A percentile compares a stretch with the other conserved stretches of the same genome.
phyloP scores from a whole-genome alignment of 176 grass and related monocot genomes.

The Carex myosuroides region DNA sequence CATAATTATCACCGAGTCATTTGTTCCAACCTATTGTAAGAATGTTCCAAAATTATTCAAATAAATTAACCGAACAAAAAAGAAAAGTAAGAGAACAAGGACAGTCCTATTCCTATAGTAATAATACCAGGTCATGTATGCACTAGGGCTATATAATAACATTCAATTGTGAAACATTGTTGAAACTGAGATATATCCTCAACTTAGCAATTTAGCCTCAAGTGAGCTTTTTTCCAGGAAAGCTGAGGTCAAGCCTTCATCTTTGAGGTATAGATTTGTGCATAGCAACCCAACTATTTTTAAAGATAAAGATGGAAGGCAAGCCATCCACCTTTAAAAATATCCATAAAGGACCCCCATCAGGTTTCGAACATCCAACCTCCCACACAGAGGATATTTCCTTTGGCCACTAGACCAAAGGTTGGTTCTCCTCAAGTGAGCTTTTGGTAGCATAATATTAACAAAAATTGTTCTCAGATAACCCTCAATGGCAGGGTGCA shows the following conservation, averaged over 20 bases:
- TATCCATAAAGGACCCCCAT: too few species aligned
- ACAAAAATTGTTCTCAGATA: neutral
- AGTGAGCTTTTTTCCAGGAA: neutral
- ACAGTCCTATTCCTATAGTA: neutral
- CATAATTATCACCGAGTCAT: slow-evolving; percentile 80
- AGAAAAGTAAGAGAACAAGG: neutral
- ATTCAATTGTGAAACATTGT: neutral
- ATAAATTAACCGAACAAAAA: neutral
- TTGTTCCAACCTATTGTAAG: slow-evolving; percentile 53
- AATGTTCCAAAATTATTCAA: neutral
- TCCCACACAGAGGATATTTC: too few species aligned
- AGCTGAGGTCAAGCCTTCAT: too few species aligned
- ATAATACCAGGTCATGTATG: neutral
- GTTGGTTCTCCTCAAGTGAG: neutral
- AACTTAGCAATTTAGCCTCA: neutral
- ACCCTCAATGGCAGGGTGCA: neutral
- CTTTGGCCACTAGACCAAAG: too few species aligned
- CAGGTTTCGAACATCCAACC: too few species aligned
- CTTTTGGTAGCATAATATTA: neutral
- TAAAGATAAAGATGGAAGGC: too few species aligned
- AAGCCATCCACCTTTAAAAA: too few species aligned
- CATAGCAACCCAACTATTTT: too few species aligned
- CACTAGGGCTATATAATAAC: neutral
- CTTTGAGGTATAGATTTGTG: too few species aligned
- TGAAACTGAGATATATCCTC: neutral